Base-by-base conservation (phyloP, 345 rosid genomes). In the Ailanthus altissimus region DNA sequence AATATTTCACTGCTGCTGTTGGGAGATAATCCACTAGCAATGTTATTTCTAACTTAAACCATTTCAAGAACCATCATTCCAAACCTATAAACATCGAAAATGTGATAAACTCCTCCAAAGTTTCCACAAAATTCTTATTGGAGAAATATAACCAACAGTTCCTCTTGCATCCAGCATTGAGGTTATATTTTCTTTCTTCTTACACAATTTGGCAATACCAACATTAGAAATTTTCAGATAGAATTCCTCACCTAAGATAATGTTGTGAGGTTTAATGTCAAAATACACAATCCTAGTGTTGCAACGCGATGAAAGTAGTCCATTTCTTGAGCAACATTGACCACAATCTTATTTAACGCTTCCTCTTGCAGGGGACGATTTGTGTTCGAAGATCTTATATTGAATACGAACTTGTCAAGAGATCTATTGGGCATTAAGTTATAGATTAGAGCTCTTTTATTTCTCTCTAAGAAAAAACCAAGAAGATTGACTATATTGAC, bases 391-490 rank as follows among this genome's bases (percentile, higher is more conserved):
- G 20, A 5, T 6, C 26, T 36, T 42, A 49, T 6, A 20, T 67
- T 5, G 1, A 2, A 40, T 63, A 77, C 64, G 11, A 69, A 64
- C 18, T 74, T 81, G 59, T 84, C 83, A 3, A 81, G 60, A 32
- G 84, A 76, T 71, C 85, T 89, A 61, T 84, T 81, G 0, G 83
- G 63, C 82, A 83, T 72, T 62, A 77, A 83, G 13, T 83, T 83
- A 45, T 81, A 83, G 3, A 86, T 62, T 68, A 81, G 16, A 49
- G 82, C 77, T 42, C 75, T 73, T 73, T n/a, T n/a, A n/a, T 72
- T 65, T 68, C 69, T 70, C 15, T 82, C 81, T 8, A 65, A 71
- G 62, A 87, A 89, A 65, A 88, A 89, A 6, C 90, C 90, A 40
- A 85, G 49, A 15, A 86, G 72, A 13, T 57, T 36, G 8, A 84